Conservation (phyloP, 495 filamentous ascomycete genomes). For the Astrocystis sublimbata region DNA sequence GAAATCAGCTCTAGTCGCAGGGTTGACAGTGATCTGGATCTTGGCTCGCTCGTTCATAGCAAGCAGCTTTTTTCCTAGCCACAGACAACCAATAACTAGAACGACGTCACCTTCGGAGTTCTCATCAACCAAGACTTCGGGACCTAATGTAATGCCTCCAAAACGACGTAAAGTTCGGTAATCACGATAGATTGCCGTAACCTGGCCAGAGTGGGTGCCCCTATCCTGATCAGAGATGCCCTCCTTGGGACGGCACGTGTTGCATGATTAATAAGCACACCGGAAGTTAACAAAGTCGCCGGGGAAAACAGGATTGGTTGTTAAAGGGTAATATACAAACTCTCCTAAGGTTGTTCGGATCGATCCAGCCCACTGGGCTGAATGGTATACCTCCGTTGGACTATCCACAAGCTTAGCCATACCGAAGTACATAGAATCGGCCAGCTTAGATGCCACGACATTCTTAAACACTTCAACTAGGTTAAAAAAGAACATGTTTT, state of each 20-base stretch:
- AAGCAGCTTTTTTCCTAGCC: not conserved
- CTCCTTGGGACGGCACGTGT: not conserved
- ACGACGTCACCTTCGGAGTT: not conserved
- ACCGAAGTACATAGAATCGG: not conserved
- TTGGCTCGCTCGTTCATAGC: not conserved
- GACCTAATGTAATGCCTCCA: not conserved
- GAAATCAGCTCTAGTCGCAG: not conserved
- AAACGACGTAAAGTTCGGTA: not conserved
- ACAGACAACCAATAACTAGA: not conserved
- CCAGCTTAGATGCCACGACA: not conserved
- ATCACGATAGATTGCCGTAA: not conserved
- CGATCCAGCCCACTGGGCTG: not conserved
- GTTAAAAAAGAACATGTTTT: constrained; percentile 10
- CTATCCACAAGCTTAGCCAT: constrained; percentile 4
- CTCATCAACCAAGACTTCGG: not conserved
- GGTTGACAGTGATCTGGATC: not conserved
- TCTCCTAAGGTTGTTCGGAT: not conserved
- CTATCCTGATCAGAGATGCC: no score
- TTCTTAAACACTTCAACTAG: not conserved
- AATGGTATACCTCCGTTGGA: not conserved
- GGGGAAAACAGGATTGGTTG: not conserved
- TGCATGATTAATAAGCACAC: not conserved
- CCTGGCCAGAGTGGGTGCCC: not conserved
- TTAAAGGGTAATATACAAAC: not conserved
- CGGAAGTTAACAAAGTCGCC: constrained; percentile 1